Evolutionary conservation across 139 green algal genomes (phyloP), one percentile per base, ranked within the genome.

Genomic region (Eudorina sp.): DNA sequence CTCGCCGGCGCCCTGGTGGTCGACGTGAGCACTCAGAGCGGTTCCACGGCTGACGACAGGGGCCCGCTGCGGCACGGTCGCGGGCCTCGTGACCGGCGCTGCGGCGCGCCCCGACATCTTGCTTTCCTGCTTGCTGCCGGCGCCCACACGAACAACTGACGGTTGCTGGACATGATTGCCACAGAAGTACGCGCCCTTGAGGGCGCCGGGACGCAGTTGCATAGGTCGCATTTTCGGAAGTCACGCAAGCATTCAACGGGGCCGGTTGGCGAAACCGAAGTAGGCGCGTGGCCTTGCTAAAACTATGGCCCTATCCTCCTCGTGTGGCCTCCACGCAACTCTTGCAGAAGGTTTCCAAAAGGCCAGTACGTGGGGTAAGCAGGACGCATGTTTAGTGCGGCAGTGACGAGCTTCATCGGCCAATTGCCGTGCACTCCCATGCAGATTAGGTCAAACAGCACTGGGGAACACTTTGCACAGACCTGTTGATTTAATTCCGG

Each of bases 181-280:
- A 4, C 41, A 36, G 16, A 58, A 16, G 36, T 7, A 23, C 8
- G 41, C 1, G 70, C 70, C 40, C 38, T 34, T 36, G 0, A 79
- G 25, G 70, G 70, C 38, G 6, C 70, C 70, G n/a, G 73, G 73
- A 43, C 73, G 73, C 27, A 82, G 73, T 31, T 82, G 73, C 73
- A 82, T 82, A 18, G 66, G 66, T 25, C 38, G 66, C 66, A 75
- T 75, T 48, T 29, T 34, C 7, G 16, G 29, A 74, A 75, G 29
- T 46, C 66, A 75, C 31, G 66, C 66, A 46, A 45, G 31, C 66
- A 75, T 75, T 58, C 38, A 46, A 46, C 0, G 66, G 34, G 19
- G 66, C 16, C 16, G 31, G 2, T 75, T 75, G 16, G 31, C 31
- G 16, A 0, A 25, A 73, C 25, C 25, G 21, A 43, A 40, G n/a